Conservation (phyloP, 1,139 yeast genomes). For the Yamadazyma mexicana region DNA sequence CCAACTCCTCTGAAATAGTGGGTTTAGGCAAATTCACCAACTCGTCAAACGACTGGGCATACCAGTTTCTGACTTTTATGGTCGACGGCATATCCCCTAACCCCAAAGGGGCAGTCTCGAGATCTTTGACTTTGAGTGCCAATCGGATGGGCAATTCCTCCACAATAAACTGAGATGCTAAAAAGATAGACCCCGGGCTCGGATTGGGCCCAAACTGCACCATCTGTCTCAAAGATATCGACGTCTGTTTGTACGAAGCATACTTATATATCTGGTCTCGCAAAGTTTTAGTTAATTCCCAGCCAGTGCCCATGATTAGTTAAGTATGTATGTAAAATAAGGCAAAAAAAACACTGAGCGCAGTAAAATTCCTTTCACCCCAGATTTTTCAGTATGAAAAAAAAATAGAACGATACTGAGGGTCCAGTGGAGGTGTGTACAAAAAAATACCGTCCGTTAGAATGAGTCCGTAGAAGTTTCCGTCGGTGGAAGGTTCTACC, state of each 20-base stretch:
- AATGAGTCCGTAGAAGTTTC: not conserved
- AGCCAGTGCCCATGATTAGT: conserved; percentile 41
- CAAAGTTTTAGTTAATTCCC: conserved; percentile 44
- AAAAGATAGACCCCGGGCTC: conserved; percentile 72
- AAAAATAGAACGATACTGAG: too few relatives aligned
- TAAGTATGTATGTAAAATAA: not conserved
- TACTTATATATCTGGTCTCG: conserved; percentile 48
- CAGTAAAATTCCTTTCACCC: conserved; percentile 4
- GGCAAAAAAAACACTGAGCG: not conserved
- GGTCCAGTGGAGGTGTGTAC: too few relatives aligned
- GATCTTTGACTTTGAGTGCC: conserved; percentile 83
- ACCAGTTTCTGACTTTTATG: conserved; percentile 80
- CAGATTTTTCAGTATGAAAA: conserved; percentile 5
- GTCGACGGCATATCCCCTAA: conserved; percentile 74
- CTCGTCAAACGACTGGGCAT: conserved; percentile 88
- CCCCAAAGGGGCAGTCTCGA: conserved; percentile 78
- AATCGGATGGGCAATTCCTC: conserved; percentile 86
- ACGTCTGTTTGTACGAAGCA: conserved; percentile 80
- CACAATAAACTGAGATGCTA: conserved; percentile 83
- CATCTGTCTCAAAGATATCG: conserved; percentile 84
- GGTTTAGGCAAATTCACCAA: conserved; percentile 60
- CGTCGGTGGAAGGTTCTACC: too few relatives aligned
- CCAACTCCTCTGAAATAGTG: conserved; percentile 37
- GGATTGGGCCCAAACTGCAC: conserved; percentile 88
- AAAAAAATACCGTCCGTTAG: not conserved